A percentile compares a stretch with the other conserved stretches of the same genome.
Evolutionary conservation across 2,329 filamentous ascomycete species (phyloP).

Genomic region (Xylaria sp.): DNA sequence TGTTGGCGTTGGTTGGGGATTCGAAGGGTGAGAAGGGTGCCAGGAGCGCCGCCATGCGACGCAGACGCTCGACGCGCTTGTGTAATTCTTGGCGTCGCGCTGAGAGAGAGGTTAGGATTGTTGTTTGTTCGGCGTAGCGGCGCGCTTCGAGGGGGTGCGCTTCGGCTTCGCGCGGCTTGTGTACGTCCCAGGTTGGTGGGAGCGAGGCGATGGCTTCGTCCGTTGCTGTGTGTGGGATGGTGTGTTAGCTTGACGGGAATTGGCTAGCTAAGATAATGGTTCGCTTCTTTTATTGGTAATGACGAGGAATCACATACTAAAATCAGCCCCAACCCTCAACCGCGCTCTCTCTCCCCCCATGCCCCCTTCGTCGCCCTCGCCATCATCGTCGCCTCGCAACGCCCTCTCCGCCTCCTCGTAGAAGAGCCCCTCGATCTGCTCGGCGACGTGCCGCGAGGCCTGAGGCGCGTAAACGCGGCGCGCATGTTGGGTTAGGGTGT

Average conservation of each 20-base stretch:
- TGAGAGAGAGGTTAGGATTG: conserved; percentile 62
- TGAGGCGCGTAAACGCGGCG: conserved; percentile 74
- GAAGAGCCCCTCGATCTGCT: conserved; percentile 77
- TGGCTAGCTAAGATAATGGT: not conserved
- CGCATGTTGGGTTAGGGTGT: conserved; percentile 71
- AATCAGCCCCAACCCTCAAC: conserved; percentile 42
- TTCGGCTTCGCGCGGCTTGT: conserved; percentile 50
- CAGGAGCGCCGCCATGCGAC: conserved; percentile 62
- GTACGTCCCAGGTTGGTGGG: conserved; percentile 59
- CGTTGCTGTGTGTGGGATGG: conserved; percentile 50
- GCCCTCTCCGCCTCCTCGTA: conserved; percentile 58
- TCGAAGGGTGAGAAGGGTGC: conserved; percentile 56
- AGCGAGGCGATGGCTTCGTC: conserved; percentile 59
- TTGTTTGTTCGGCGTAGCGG: conserved; percentile 63
- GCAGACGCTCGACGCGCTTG: conserved; percentile 60
- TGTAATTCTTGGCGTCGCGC: conserved; percentile 54
- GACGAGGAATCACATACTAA: conserved; percentile 35
- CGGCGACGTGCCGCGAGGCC: conserved; percentile 76
- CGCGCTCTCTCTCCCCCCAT: conserved; percentile 50
- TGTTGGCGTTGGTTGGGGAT: not conserved
- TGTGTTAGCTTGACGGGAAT: conserved; percentile 2
- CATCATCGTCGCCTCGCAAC: conserved; percentile 47
- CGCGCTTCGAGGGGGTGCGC: conserved; percentile 59
- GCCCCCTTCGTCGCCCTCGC: conserved; percentile 50
- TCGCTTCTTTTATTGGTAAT: no score